These are phyloP conservation scores for Kwoniella shandongensis DNA, from an alignment of 768 basidiomycete species.

Conservation along the genomic window DNA sequence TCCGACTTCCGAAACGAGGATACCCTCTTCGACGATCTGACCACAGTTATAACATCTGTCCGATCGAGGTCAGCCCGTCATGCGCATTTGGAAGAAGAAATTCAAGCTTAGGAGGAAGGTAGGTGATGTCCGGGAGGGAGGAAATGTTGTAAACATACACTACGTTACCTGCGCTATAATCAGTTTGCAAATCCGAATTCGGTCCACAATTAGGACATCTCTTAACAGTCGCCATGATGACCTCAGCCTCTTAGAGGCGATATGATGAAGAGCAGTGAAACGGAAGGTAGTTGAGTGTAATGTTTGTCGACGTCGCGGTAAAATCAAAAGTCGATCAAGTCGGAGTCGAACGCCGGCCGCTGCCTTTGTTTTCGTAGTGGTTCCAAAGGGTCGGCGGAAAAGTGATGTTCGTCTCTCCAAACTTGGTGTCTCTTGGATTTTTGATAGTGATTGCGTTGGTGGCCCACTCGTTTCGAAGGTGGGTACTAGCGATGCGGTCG, in stretches of 20 bases:
- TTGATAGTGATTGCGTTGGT: too few species aligned
- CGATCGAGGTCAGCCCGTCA: not conserved
- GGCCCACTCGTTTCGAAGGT: too few species aligned
- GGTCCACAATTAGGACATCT: constrained; percentile 17
- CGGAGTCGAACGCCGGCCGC: too few species aligned
- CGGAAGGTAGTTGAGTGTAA: not conserved
- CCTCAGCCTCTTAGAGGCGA: too few species aligned
- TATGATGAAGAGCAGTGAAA: not conserved
- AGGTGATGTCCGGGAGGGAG: not conserved
- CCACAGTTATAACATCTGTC: constrained; percentile 61
- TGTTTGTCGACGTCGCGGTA: too few species aligned
- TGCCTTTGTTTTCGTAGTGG: too few species aligned
- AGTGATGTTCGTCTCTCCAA: too few species aligned
- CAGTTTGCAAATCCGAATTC: constrained; percentile 16
- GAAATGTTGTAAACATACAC: constrained; percentile 13
- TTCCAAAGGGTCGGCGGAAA: too few species aligned
- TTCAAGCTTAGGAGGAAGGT: not conserved
- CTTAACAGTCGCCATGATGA: constrained; percentile 14
- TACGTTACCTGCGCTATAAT: constrained; percentile 23
- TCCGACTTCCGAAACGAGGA: constrained; percentile 87
- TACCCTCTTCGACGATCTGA: constrained; percentile 87
- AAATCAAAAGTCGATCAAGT: too few species aligned
- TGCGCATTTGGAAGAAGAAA: not conserved
- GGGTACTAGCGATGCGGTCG: too few species aligned
- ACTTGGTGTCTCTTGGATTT: too few species aligned